Evolutionary conservation across 345 rosid genomes (phyloP).

Genomic region (Salix arbutifolia): DNA sequence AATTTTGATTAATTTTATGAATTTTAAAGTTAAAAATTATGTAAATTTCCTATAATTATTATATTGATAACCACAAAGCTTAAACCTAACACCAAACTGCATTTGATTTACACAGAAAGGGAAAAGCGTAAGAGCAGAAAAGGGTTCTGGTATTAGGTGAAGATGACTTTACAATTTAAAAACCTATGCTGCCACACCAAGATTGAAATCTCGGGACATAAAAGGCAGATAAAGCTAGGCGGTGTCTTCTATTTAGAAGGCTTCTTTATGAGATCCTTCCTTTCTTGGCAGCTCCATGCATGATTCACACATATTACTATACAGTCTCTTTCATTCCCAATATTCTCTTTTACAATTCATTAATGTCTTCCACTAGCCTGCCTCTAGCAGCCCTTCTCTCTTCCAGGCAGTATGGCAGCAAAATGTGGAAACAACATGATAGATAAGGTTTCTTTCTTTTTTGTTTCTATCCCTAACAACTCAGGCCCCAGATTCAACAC

Average conservation of each 20-base stretch:
- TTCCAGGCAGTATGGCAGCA: not conserved
- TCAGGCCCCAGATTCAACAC: not conserved
- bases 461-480: not conserved
- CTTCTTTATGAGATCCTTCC: not conserved
- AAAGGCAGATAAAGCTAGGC: not conserved
- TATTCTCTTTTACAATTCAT: not conserved
- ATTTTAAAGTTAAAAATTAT: too few species aligned
- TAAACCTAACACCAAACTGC: not conserved
- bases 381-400: not conserved
- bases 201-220: not conserved
- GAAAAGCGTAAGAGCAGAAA: not conserved
- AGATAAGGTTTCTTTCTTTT: not conserved
- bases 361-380: slow-evolving; percentile 2
- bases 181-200: not conserved
- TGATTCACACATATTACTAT: too few species aligned
- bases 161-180: not conserved
- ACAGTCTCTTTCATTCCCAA: not conserved
- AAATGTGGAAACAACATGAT: not conserved
- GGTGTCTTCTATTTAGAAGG: not conserved
- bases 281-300: too few species aligned
- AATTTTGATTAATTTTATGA: too few species aligned
- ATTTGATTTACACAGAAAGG: not conserved
- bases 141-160: slow-evolving; percentile 4
- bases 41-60: too few species aligned
- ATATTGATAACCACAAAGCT: too few species aligned